Base-by-base conservation (phyloP, 768 basidiomycete genomes). In the Epithele typhae region DNA sequence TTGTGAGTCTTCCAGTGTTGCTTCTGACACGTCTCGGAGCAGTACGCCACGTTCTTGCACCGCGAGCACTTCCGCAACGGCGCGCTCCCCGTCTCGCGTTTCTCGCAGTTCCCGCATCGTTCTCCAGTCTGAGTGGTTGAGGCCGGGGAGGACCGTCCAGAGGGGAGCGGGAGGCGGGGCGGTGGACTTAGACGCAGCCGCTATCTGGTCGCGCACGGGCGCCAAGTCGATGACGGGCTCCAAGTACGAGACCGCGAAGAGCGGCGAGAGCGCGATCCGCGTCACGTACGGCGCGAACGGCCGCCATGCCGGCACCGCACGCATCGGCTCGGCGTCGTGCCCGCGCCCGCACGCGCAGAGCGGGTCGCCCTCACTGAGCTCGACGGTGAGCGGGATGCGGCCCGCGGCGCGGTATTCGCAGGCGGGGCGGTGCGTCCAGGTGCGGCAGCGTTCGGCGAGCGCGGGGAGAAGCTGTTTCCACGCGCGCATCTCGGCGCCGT, bases 331-430 rank as follows among this genome's bases (percentile, higher is more conserved):
- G 3, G 73, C 59, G 39, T 73, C 69, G 37, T 78, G 66, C 3
- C 78, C 79, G 30, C 60, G 59, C 2, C 80, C 80, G 39, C 81
- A 83, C 3, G 65, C 65, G 51, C 81, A 83, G 17, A 80, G 58
- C n/a, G n/a, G n/a, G n/a, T n/a, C n/a, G n/a, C n/a, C n/a, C n/a
- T n/a, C n/a, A n/a, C n/a, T n/a, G n/a, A n/a, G n/a, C n/a, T n/a
- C 67, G 9, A 56, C 54, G 22, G 63, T 60, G 2, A 74, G 58
- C 1, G 78, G 78, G 17, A 77, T 62, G 19, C n/a, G 38, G 15
- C 48, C 32, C 46, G 65, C 30, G 42, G 49, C 21, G 19, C 56
- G 22, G 55, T 80, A 82, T n/a, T 57, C 75, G 65, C 81, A 82
- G 17, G 59, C 62, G 2, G 56, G 37, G n/a, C 46, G 54, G 55